Base-by-base conservation (phyloP, 371 early-diverging fungal species). In the Ecytonucleospora hepatopenaei region DNA sequence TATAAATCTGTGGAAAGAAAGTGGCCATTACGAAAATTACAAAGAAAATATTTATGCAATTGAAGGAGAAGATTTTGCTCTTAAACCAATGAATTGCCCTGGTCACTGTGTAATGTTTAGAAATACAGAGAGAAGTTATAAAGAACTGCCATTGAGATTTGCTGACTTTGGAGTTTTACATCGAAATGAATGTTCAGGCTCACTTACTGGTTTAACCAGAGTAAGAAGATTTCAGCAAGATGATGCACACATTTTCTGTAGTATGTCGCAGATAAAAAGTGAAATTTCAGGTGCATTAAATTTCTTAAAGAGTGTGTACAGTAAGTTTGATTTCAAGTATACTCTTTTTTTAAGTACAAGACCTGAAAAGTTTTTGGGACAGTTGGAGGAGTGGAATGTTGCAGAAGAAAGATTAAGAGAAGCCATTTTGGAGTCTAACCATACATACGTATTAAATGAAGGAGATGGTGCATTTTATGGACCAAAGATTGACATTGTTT, bases 41-140 rank as follows among this genome's bases (percentile, higher is more conserved):
- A 84, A 87, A 81, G 92, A 92, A 65, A 88, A 98, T 82, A 97
- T 98, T 94, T 98, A 96, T 82, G 61, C 66, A 15, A 54, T 68
- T n/a, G 68, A 74, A 32, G 54, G 48, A 4, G 67, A 70, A 19
- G 51, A 67, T 0, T 90, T 85, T 81, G 95, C 88, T 0, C 82
- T 97, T 62, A 97, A 97, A 84, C 97, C 98, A 15, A 97, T 97
- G 98, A 97, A 97, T 84, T 97, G 98, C 78, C 98, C 98, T 55
- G 93, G 92, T 40, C 97, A 97, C 78, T 96, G 97, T 83, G 79
- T 97, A 71, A 89, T 96, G 85, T 97, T 94, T 82, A 88, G 82
- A 65, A 83, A 85, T 68, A 84, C 87, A 59, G 91, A 91, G 66
- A 86, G 90, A 56, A 90, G 90, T 48, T 92, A 90, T 80, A 86